Conservation (phyloP, 306 rosid genomes). For the Delonix regia region DNA sequence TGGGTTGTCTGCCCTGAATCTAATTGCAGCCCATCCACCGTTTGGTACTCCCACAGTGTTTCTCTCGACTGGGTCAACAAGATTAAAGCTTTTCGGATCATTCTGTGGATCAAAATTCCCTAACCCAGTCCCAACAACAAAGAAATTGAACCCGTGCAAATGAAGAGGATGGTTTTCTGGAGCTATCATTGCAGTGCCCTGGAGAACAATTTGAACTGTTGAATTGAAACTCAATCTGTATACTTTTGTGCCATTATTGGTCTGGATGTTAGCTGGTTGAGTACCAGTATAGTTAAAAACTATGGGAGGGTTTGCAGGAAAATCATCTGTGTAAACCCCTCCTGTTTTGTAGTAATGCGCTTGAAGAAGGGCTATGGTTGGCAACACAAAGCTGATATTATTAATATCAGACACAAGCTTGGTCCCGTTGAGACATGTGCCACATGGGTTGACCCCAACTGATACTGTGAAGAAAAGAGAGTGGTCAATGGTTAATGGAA, state of each 20-base stretch:
- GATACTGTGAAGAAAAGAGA: slow-evolving; percentile 60
- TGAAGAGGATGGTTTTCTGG: slow-evolving; percentile 79
- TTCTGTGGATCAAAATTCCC: slow-evolving; percentile 68
- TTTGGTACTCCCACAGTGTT: slow-evolving; percentile 70
- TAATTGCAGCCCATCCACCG: slow-evolving; percentile 77
- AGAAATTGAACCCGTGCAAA: slow-evolving; percentile 75
- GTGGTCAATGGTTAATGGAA: slow-evolving; percentile 56
- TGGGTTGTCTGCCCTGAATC: slow-evolving; percentile 80
- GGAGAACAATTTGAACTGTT: slow-evolving; percentile 61
- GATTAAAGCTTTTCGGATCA: slow-evolving; percentile 60
- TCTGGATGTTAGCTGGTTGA: slow-evolving; percentile 55
- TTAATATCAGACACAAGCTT: slow-evolving; percentile 61
- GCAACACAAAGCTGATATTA: slow-evolving; percentile 59
- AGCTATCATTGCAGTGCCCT: slow-evolving; percentile 63
- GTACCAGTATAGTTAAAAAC: slow-evolving; percentile 63
- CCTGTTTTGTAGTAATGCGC: slow-evolving; percentile 57
- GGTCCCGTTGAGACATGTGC: slow-evolving; percentile 44
- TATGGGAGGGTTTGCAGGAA: slow-evolving; percentile 61
- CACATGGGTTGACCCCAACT: slow-evolving; percentile 63
- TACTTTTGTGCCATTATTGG: slow-evolving; percentile 60
- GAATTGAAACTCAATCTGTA: slow-evolving; percentile 59
- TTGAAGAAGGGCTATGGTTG: slow-evolving; percentile 65
- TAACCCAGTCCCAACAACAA: slow-evolving; percentile 62
- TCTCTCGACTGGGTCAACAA: slow-evolving; percentile 75
- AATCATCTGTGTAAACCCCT: slow-evolving; percentile 52